Conservation (phyloP, 1,284 basidiomycete species). For the Tausonia pullulans region DNA sequence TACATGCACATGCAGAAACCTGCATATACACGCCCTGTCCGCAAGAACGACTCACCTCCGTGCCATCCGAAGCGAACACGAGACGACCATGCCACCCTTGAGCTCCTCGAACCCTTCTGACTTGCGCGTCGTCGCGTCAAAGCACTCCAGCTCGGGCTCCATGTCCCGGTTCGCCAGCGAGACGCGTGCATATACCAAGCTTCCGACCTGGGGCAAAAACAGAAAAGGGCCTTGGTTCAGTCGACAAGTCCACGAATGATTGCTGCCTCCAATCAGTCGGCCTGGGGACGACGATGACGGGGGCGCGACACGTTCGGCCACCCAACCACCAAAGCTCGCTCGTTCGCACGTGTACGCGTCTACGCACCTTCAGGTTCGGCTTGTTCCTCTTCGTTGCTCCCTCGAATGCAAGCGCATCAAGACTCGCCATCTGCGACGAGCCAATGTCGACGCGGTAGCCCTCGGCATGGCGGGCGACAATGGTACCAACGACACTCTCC, state of each 20-base stretch:
- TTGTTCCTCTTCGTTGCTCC: conserved; percentile 42
- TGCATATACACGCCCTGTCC: too few species aligned
- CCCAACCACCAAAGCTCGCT: not conserved
- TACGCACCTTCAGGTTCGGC: conserved; percentile 40
- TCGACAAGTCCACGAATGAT: not conserved
- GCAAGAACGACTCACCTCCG: conserved; percentile 26
- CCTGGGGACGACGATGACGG: too few species aligned
- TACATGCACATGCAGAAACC: not conserved
- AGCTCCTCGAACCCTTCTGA: conserved; percentile 40
- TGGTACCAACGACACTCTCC: conserved; percentile 40
- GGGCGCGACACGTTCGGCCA: too few species aligned
- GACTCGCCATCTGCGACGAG: conserved; percentile 34
- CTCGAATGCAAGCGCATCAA: conserved; percentile 43
- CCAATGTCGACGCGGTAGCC: conserved; percentile 43
- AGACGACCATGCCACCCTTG: conserved; percentile 33
- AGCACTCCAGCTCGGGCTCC: conserved; percentile 42
- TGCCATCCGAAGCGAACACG: conserved; percentile 30
- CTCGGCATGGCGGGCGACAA: conserved; percentile 38
- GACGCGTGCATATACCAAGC: conserved; percentile 39
- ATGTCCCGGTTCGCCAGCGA: conserved; percentile 39
- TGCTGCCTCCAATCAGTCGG: not conserved
- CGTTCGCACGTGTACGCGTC: not conserved
- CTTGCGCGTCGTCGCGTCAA: conserved; percentile 39
- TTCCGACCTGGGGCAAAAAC: conserved; percentile 34
- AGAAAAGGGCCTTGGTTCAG: not conserved